Conservation (phyloP, 78 protist species). For the Chrysochromulina parva region DNA sequence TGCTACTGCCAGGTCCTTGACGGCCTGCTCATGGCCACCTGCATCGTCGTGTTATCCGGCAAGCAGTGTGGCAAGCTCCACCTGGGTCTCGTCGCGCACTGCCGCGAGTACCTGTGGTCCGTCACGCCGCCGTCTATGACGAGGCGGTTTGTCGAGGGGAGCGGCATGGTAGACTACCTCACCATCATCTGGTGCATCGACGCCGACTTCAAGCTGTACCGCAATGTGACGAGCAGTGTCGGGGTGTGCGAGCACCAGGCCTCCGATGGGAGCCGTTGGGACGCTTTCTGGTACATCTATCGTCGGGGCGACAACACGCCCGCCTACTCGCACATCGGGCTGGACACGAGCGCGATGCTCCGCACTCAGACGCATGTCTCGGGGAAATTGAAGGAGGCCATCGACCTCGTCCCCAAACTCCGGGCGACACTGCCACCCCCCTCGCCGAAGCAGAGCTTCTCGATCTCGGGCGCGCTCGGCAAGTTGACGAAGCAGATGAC, state of each 20-base stretch:
- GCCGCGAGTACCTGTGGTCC: neutral
- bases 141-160: neutral
- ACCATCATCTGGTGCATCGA: neutral
- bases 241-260: neutral
- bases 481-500: too few relatives aligned
- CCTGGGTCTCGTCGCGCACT: neutral
- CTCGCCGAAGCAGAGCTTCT: too few relatives aligned
- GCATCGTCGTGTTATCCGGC: neutral
- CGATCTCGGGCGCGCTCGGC: too few relatives aligned
- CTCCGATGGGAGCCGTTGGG: neutral
- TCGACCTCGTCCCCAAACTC: too few relatives aligned
- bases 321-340: neutral
- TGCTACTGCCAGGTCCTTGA: too few relatives aligned
- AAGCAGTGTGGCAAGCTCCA: neutral
- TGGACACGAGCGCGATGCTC: neutral
- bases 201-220: neutral
- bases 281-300: neutral
- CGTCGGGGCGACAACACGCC: neutral
- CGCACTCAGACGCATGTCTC: neutral
- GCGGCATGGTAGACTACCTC: neutral
- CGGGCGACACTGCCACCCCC: too few relatives aligned
- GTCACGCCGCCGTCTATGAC: neutral
- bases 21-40: neutral
- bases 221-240: neutral
- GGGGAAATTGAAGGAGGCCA: neutral